Conservation (phyloP, 805 yeast species). For the Metschnikowia reukaufii region DNA sequence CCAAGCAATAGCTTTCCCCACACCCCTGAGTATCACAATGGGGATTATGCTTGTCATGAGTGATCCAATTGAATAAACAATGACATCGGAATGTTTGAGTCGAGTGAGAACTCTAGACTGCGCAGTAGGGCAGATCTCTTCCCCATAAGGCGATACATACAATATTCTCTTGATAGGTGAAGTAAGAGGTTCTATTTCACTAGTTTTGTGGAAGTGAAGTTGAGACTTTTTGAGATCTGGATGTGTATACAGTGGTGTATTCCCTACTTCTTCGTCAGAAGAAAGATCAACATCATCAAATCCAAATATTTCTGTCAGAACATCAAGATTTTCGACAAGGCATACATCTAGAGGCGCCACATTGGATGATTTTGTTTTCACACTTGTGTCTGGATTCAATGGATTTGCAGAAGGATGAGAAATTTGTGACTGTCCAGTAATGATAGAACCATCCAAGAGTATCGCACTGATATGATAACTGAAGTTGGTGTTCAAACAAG, state of each 20-base stretch:
- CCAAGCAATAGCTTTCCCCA: constrained; percentile 58
- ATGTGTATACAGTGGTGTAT: constrained; percentile 68
- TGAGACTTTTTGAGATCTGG: constrained; percentile 78
- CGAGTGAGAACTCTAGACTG: constrained; percentile 58
- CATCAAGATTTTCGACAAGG: background rate
- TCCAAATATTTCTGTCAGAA: background rate
- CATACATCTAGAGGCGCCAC: background rate
- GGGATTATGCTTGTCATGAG: constrained; percentile 87
- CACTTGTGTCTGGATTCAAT: constrained; percentile 22
- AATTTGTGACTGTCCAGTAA: constrained; percentile 91
- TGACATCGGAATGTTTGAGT: constrained; percentile 49
- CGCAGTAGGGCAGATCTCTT: constrained; percentile 77
- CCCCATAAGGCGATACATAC: constrained; percentile 85
- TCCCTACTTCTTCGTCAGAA: constrained; percentile 52
- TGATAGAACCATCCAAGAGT: constrained; percentile 64
- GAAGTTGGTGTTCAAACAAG: constrained; percentile 82
- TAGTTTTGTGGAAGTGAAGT: constrained; percentile 64
- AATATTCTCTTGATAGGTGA: constrained; percentile 73
- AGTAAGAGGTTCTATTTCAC: constrained; percentile 55
- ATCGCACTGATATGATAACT: constrained; percentile 83
- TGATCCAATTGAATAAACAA: constrained; percentile 83
- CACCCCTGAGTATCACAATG: constrained; percentile 67
- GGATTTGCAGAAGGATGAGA: constrained; percentile 67
- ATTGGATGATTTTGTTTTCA: background rate
- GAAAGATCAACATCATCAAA: background rate